phyloP scores from a whole-genome alignment of 1,284 basidiomycete genomes.

The Pseudozyma flocculosa region DNA sequence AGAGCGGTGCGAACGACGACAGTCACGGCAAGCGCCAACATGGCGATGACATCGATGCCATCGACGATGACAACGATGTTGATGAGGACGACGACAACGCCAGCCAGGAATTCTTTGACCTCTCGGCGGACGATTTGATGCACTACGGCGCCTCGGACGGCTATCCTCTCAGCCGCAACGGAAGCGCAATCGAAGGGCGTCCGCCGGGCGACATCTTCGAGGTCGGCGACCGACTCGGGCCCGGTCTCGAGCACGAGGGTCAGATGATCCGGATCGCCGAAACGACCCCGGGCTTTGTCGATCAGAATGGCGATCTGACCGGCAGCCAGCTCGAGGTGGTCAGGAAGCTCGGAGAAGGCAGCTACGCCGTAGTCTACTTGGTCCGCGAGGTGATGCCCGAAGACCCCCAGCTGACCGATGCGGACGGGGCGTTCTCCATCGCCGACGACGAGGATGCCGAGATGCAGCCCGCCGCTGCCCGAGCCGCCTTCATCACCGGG shows the following conservation, averaged over 20 bases:
- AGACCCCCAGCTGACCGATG: slow-evolving; percentile 1
- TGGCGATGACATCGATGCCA: too few relatives aligned
- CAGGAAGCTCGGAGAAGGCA: slow-evolving; percentile 52
- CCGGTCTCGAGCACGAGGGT: slow-evolving; percentile 52
- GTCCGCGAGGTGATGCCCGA: slow-evolving; percentile 41
- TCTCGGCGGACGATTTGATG: slow-evolving; percentile 45
- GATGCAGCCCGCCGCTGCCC: too few relatives aligned
- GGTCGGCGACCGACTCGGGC: slow-evolving; percentile 49
- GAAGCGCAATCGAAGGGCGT: slow-evolving; percentile 18
- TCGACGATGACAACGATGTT: too few relatives aligned
- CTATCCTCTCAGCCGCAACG: slow-evolving; percentile 16
- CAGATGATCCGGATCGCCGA: slow-evolving; percentile 47
- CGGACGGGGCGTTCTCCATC: slow-evolving; percentile 13
- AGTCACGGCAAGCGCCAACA: too few relatives aligned
- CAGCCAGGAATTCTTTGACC: slow-evolving; percentile 38
- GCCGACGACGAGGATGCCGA: slow-evolving; percentile 1
- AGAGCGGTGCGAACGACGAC: too few relatives aligned
- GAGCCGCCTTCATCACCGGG: too few relatives aligned
- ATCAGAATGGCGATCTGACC: slow-evolving; percentile 38
- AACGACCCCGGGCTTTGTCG: slow-evolving; percentile 46
- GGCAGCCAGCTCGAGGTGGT: slow-evolving; percentile 49
- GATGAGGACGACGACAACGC: slow-evolving; percentile 19
- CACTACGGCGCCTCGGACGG: slow-evolving; percentile 28
- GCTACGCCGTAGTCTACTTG: slow-evolving; percentile 56
- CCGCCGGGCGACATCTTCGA: slow-evolving; percentile 45